These are phyloP conservation scores for Dentipellis fragilis DNA, from an alignment of 768 basidiomycete genomes.

Conservation along the genomic window DNA sequence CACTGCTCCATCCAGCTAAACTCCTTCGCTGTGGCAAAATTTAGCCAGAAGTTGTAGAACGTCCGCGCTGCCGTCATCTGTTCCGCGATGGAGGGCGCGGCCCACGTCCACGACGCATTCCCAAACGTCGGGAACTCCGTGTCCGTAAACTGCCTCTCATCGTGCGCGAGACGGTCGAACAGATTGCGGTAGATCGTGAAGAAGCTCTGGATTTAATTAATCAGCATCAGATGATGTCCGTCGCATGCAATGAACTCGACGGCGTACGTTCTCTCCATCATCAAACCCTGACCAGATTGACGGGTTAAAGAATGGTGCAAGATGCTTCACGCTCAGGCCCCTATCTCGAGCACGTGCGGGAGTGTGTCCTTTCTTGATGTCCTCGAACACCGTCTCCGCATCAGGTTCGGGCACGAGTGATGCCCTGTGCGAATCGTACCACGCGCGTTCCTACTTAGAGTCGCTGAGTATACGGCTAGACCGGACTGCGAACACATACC, in stretches of 20 bases:
- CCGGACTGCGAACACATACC: constrained; percentile 34
- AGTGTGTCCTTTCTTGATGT: constrained; percentile 62
- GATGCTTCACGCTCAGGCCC: constrained; percentile 71
- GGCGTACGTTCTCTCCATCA: constrained; percentile 48
- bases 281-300: constrained; percentile 57
- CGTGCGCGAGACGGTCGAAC: constrained; percentile 72
- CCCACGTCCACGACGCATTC: constrained; percentile 65
- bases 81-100: constrained; percentile 32
- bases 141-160: constrained; percentile 49
- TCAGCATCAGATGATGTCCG: neutral
- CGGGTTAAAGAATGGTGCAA: constrained; percentile 77
- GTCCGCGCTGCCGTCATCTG: constrained; percentile 43
- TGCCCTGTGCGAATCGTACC: constrained; percentile 91
- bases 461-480: neutral
- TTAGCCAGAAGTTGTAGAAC: constrained; percentile 83
- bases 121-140: constrained; percentile 78
- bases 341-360: constrained; percentile 49
- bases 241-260: neutral
- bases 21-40: constrained; percentile 79
- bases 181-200: constrained; percentile 83
- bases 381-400: constrained; percentile 75
- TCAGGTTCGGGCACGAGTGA: constrained; percentile 76
- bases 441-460: constrained; percentile 73
- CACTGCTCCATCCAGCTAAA: constrained; percentile 85
- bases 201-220: constrained; percentile 52